Percentiles rank a stretch among this genome's conserved stretches.
Evolutionary conservation across 2,329 filamentous ascomycete genomes (phyloP).

Genomic region (Grosmannia penicillata): DNA sequence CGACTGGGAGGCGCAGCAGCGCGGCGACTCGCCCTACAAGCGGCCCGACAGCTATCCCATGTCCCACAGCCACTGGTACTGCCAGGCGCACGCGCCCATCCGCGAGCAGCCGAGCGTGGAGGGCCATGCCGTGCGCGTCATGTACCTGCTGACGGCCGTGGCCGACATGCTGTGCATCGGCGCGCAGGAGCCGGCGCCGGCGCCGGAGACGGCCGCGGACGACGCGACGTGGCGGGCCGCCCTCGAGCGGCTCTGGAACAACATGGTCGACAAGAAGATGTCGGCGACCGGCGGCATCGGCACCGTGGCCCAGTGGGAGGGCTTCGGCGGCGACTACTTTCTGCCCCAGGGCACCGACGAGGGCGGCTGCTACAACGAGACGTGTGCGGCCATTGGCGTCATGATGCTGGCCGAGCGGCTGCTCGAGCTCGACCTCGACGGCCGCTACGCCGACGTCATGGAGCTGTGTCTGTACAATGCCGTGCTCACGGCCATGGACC

Average conservation of each 20-base stretch:
- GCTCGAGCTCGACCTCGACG: slow-evolving; percentile 35
- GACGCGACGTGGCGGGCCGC: slow-evolving; percentile 19
- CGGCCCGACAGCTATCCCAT: slow-evolving; percentile 31
- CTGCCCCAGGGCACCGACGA: slow-evolving; percentile 43
- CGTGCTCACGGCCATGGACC: slow-evolving; percentile 40
- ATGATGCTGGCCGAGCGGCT: slow-evolving; percentile 46
- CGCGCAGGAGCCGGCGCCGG: slow-evolving; percentile 11
- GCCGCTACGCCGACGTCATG: slow-evolving; percentile 41
- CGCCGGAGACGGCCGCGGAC: slow-evolving; percentile 11
- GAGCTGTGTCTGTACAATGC: slow-evolving; percentile 47
- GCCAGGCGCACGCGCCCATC: slow-evolving; percentile 41
- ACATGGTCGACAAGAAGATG: slow-evolving; percentile 47
- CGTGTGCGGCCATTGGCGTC: slow-evolving; percentile 43
- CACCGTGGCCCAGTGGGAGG: slow-evolving; percentile 41
- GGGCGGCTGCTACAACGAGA: slow-evolving; percentile 48
- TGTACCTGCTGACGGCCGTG: slow-evolving; percentile 44
- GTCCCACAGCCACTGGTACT: slow-evolving; percentile 29
- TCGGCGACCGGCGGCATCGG: slow-evolving; percentile 49
- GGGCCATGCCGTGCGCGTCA: slow-evolving; percentile 43
- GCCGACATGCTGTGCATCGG: slow-evolving; percentile 36
- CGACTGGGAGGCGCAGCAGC: slow-evolving; percentile 31
- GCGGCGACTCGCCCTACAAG: slow-evolving; percentile 33
- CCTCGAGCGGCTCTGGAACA: slow-evolving; percentile 36
- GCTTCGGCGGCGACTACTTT: slow-evolving; percentile 44
- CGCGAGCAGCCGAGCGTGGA: slow-evolving; percentile 37